Evolutionary conservation across 1,139 yeast species (phyloP), one percentile per base, ranked within the genome.

Genomic region (Pichia sp.): DNA sequence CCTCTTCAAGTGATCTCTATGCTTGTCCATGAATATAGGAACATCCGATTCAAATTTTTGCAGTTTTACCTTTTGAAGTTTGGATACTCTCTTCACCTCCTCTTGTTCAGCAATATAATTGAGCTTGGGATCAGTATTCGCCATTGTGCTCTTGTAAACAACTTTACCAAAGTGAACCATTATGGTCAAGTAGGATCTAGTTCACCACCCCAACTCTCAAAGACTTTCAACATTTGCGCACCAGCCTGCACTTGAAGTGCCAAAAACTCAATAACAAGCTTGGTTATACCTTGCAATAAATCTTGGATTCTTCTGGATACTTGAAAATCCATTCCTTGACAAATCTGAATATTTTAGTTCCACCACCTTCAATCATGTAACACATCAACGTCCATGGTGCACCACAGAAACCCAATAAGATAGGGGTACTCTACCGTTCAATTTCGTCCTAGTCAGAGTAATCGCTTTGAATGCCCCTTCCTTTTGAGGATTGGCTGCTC

Each of bases 161-260:
- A n/a, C n/a, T n/a, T n/a, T n/a, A n/a, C n/a, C n/a, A n/a, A n/a
- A n/a, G n/a, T n/a, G n/a, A n/a, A n/a, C n/a, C n/a, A n/a, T n/a
- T n/a, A n/a, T n/a, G n/a, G n/a, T n/a, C n/a, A n/a, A n/a, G n/a
- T n/a, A n/a, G n/a, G n/a, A n/a, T n/a, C n/a, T 44, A 91, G 69
- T 61, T 91, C 97, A 39, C 97, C 95, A 34, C 96, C 98, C 96
- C 96, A 88, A 18, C 96, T 84, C 56, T 91, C 98, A 56, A 91
- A 91, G 22, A 91, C 86, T 61, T 91, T 98, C 44, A 91, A 68
- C 79, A 91, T 87, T 64, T 91, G 98, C 21, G 97, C 97, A 46
- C 98, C 98, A 2, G 98, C 98, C 48, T 80, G 78, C 34, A 91
- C 96, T 61, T 91, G 98, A 51, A 82, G 85, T 4, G 95, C 94